These are phyloP conservation scores for Kodamaea arcana DNA, from an alignment of 1,139 yeast species.

Conservation along the genomic window DNA sequence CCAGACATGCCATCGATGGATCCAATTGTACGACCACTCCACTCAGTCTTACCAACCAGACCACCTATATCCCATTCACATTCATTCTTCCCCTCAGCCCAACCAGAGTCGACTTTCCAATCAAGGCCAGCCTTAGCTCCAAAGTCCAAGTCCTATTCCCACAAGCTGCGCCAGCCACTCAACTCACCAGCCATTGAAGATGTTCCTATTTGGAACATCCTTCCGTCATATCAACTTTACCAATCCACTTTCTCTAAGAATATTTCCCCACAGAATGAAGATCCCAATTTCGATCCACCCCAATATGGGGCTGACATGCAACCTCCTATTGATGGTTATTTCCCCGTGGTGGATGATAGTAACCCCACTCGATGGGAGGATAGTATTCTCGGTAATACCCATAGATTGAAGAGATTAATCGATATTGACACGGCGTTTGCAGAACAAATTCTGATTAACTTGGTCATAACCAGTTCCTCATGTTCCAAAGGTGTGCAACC, in stretches of 20 bases:
- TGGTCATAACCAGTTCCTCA: constrained; percentile 16
- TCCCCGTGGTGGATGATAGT: constrained; percentile 6
- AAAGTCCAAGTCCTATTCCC: too few species aligned
- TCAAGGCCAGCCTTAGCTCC: too few species aligned
- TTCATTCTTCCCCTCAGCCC: too few species aligned
- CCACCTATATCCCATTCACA: too few species aligned
- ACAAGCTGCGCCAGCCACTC: too few species aligned
- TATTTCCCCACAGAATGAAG: constrained; percentile 21
- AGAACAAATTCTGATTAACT: constrained; percentile 15
- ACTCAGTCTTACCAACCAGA: too few species aligned
- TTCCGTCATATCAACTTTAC: constrained; percentile 24
- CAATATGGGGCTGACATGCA: constrained; percentile 15
- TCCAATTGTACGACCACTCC: too few species aligned
- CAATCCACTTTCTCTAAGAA: constrained; percentile 24
- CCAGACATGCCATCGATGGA: too few species aligned
- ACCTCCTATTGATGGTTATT: constrained; percentile 6
- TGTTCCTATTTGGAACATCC: constrained; percentile 24
- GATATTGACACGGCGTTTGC: constrained; percentile 13
- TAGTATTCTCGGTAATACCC: constrained; percentile 23
- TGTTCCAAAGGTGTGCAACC: constrained; percentile 16
- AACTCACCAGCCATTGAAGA: constrained; percentile 23
- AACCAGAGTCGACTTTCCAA: too few species aligned
- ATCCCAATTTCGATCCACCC: constrained; percentile 21
- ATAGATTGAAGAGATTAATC: constrained; percentile 17
- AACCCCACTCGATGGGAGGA: constrained; percentile 21